A percentile compares a stretch with the other conserved stretches of the same genome.
phyloP scores from a whole-genome alignment of 805 yeast genomes.

The Candida pini region DNA sequence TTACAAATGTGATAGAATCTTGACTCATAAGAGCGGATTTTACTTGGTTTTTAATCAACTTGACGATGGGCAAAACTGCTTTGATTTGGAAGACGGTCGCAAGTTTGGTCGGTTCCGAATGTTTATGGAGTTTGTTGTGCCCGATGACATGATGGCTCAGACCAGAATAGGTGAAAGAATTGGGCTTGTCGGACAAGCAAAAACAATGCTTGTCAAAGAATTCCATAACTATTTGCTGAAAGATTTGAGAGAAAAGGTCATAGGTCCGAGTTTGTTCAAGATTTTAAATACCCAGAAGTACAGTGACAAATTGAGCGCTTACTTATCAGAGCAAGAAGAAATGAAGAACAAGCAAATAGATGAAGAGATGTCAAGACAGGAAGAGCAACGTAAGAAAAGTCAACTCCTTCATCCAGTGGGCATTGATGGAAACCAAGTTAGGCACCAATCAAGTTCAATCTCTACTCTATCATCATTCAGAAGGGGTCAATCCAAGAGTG shows the following conservation, averaged over 20 bases:
- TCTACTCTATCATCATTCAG: conserved; percentile 19
- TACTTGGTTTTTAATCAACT: conserved; percentile 62
- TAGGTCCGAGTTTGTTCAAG: conserved; percentile 64
- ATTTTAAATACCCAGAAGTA: conserved; percentile 53
- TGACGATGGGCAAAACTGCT: conserved; percentile 56
- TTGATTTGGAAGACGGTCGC: conserved; percentile 53
- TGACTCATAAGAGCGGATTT: conserved; percentile 61
- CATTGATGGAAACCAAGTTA: conserved; percentile 13
- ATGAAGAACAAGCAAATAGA: conserved; percentile 13
- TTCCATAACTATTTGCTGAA: conserved; percentile 56
- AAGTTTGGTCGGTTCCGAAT: conserved; percentile 41
- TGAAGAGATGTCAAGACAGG: conserved; percentile 5
- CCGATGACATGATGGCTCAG: conserved; percentile 32
- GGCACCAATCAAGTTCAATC: conserved; percentile 18
- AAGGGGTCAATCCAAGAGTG: conserved; percentile 42
- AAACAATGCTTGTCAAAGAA: conserved; percentile 53
- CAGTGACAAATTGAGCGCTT: conserved; percentile 40
- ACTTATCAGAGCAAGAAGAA: conserved; percentile 23
- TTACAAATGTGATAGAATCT: conserved; percentile 61
- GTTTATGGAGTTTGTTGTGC: conserved; percentile 54
- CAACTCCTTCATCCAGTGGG: conserved; percentile 7
- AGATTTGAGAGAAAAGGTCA: conserved; percentile 67
- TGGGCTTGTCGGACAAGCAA: conserved; percentile 51
- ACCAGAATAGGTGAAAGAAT: conserved; percentile 25
- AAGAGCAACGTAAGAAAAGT: conserved; percentile 5